Base-by-base conservation (phyloP, 257 asterid genomes). In the Nicotiana tomentosiformis region DNA sequence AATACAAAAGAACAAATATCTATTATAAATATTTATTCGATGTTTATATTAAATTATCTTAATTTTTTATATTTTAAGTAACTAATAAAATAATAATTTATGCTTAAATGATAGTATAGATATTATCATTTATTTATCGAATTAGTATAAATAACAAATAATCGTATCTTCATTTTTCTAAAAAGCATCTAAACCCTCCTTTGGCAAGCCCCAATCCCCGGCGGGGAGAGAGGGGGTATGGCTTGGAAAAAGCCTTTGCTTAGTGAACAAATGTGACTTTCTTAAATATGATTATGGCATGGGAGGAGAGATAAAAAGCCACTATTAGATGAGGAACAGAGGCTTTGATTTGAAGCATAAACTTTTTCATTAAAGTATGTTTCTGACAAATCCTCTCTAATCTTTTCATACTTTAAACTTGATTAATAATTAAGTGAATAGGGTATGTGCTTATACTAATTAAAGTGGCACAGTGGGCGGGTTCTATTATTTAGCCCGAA, bases 301-400 rank as follows among this genome's bases (percentile, higher is more conserved):
- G 77, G 82, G 67, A 76, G 49, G 35, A 56, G 56, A 51, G 84
- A 81, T 83, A 84, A 55, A 58, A 18, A 85, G 82, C 77, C 81
- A 53, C 64, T 17, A 85, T 78, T 83, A 81, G 85, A 67, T 81
- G 87, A 84, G 86, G 80, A 79, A 57, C 35, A 83, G 78, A 85
- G 78, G 69, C 89, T 88, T 88, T 84, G 87, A 88, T 88, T 83
- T 81, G 92, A 87, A 89, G 90, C 92, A 82, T 84, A 77, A 77
- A 74, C 86, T 87, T 85, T 85, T 66, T 85, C 56, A 86, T 83
- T 86, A 89, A 85, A 86, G 82, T 70, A 77, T 77, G 84, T 78
- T 67, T 55, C 53, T 49, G 78, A 86, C 88, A 80, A 87, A 77
- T 82, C 86, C 78, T 88, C 29, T 85, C 76, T 64, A 72, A 87